Evolutionary conservation across 208 protist genomes (phyloP).

Genomic region (Acanthamoeba healyi): DNA sequence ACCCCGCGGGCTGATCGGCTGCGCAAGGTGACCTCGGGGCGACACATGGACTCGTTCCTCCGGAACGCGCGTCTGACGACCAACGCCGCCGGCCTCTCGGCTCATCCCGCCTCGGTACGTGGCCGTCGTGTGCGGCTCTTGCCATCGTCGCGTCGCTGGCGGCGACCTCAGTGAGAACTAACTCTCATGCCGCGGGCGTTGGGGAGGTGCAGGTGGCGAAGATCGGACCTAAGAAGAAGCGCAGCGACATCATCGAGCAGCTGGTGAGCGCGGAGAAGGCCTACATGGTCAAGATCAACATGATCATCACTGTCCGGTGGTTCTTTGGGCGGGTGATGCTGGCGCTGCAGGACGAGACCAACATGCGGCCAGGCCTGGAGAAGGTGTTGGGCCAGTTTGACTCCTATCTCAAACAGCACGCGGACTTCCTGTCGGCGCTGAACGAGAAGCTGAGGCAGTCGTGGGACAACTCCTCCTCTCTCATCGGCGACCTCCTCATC

Average conservation of each 20-base stretch:
- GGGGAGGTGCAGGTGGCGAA: not conserved
- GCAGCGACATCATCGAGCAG: conserved; percentile 10
- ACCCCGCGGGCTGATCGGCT: not conserved
- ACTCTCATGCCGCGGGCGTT: too few species aligned
- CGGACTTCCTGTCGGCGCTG: not conserved
- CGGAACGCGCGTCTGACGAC: not conserved
- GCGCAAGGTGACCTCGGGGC: conserved; percentile 10
- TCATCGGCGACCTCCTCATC: conserved; percentile 30
- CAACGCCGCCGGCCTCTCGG: not conserved
- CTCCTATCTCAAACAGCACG: conserved; percentile 20
- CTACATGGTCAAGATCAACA: not conserved
- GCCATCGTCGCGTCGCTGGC: not conserved
- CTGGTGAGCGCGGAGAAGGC: not conserved
- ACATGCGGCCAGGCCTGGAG: not conserved
- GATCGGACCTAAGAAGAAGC: not conserved
- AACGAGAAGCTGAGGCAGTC: not conserved
- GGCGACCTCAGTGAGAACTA: too few species aligned
- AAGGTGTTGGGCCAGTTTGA: conserved; percentile 25
- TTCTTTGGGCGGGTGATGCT: conserved; percentile 32
- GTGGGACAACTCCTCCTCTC: conserved; percentile 15
- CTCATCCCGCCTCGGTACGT: not conserved
- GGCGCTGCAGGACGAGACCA: not conserved
- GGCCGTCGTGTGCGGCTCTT: not conserved
- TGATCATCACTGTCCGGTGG: not conserved
- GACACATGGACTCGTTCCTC: conserved; percentile 32